Evolutionary conservation across 148 eudicot species (phyloP).

Genomic region (Vaccinium vitisidaea): DNA sequence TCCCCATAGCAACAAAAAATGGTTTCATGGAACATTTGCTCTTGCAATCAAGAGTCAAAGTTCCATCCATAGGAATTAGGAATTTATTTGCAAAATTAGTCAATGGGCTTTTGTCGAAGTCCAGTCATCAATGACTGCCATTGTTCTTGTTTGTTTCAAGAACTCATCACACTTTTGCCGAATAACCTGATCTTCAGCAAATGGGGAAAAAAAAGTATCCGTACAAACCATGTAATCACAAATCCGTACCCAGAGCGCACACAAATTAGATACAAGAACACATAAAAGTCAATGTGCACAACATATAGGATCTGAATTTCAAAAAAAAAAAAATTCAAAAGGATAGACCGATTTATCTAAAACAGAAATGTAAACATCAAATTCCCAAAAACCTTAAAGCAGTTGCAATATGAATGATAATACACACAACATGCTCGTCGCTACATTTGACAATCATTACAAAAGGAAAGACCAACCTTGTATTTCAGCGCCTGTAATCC

Average conservation of each 20-base stretch:
- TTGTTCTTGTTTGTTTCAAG: background rate
- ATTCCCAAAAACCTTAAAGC: background rate
- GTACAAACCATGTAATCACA: background rate
- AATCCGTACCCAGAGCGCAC: background rate
- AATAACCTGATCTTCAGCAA: background rate
- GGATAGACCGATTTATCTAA: background rate
- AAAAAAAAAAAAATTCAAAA: background rate
- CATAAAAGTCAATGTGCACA: background rate
- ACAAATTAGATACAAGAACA: background rate
- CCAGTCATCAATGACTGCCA: background rate
- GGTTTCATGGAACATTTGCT: background rate
- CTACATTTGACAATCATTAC: background rate
- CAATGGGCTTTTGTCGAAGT: background rate
- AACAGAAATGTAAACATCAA: background rate
- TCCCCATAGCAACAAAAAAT: background rate
- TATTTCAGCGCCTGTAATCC: constrained; percentile 76
- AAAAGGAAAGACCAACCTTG: constrained; percentile 41
- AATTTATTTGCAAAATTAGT: background rate
- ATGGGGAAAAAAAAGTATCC: background rate
- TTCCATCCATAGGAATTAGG: background rate
- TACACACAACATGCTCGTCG: background rate
- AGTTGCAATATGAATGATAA: background rate
- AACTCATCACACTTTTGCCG: background rate
- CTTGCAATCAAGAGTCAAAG: constrained; percentile 11
- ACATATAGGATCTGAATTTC: background rate